Evolutionary conservation across 2,329 filamentous ascomycete species (phyloP).

Genomic region (Apiospora aurea): DNA sequence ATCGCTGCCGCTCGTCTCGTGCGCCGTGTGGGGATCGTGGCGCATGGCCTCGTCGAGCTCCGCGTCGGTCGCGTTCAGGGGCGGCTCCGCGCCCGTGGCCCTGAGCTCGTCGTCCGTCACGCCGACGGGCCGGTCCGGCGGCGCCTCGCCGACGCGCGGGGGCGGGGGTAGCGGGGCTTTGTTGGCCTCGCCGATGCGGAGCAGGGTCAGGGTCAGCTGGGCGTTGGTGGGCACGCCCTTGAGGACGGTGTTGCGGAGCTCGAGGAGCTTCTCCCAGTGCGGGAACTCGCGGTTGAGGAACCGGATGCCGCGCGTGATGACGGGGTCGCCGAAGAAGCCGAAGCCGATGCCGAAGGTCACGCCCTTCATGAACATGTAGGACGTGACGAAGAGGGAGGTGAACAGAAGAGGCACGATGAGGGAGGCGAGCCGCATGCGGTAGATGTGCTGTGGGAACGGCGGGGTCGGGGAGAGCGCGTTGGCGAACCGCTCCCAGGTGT

Average conservation of each 20-base stretch:
- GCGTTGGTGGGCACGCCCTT: slow-evolving; percentile 87
- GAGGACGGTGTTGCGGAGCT: slow-evolving; percentile 77
- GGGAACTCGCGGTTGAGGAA: slow-evolving; percentile 69
- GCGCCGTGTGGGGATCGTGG: slow-evolving; percentile 45
- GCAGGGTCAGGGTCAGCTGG: slow-evolving; percentile 80
- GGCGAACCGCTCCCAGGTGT: slow-evolving; percentile 59
- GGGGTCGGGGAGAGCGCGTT: slow-evolving; percentile 68
- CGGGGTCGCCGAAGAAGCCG: slow-evolving; percentile 80
- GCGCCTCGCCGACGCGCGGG: slow-evolving; percentile 45
- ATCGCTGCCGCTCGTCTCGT: slow-evolving; percentile 47
- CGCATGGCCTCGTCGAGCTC: slow-evolving; percentile 71
- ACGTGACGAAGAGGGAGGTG: slow-evolving; percentile 59
- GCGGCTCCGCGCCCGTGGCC: slow-evolving; percentile 51
- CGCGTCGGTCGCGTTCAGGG: slow-evolving; percentile 67
- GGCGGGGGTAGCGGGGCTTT: slow-evolving; percentile 77
- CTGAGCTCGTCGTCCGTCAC: slow-evolving; percentile 58
- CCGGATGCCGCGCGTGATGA: slow-evolving; percentile 66
- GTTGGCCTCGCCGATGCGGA: slow-evolving; percentile 83
- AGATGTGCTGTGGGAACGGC: slow-evolving; percentile 63
- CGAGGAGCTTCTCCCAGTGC: slow-evolving; percentile 77
- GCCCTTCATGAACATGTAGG: slow-evolving; percentile 70
- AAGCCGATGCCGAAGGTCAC: slow-evolving; percentile 74
- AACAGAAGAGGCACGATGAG: slow-evolving; percentile 61
- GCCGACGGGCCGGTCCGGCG: slow-evolving; percentile 44
- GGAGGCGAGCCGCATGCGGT: slow-evolving; percentile 61